phyloP scores from a whole-genome alignment of 208 protist genomes.

The Entamoeba histolytica region DNA sequence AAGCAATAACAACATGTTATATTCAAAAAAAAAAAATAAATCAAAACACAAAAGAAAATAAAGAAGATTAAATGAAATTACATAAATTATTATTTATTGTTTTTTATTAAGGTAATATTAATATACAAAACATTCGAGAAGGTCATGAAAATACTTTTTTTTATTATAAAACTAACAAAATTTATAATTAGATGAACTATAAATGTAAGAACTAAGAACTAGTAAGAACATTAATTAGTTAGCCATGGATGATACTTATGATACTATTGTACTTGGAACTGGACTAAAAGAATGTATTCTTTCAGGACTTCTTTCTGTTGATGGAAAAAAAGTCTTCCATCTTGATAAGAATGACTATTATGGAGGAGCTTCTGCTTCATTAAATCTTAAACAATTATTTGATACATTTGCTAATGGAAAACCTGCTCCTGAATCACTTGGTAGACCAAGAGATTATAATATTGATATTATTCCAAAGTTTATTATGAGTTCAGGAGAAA shows the following conservation, averaged over 20 bases:
- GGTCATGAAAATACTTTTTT: too few species aligned
- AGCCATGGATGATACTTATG: slow-evolving; percentile 59
- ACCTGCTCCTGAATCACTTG: slow-evolving; percentile 41
- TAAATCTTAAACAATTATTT: slow-evolving; percentile 85
- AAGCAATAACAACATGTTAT: too few species aligned
- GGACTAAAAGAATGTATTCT: slow-evolving; percentile 91
- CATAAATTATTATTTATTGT: too few species aligned
- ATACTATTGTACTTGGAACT: slow-evolving; percentile 92
- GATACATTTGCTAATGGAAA: slow-evolving; percentile 59
- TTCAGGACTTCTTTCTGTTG: slow-evolving; percentile 56
- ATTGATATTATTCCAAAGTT: slow-evolving; percentile 98
- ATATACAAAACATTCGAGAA: too few species aligned
- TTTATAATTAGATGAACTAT: too few species aligned
- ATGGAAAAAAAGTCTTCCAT: slow-evolving; percentile 90
- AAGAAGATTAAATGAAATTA: too few species aligned
- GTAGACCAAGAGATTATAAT: slow-evolving; percentile 76
- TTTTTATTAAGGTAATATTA: too few species aligned
- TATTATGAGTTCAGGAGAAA: slow-evolving; percentile 64
- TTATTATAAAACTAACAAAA: too few species aligned
- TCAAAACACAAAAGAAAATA: too few species aligned
- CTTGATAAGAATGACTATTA: slow-evolving; percentile 98
- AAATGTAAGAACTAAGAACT: too few species aligned
- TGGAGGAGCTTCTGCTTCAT: slow-evolving; percentile 85
- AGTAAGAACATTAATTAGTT: too few species aligned
- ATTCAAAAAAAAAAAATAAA: too few species aligned